These are phyloP conservation scores for Adansonia madagascariensis DNA, from an alignment of 441 rosid species.

Conservation along the genomic window DNA sequence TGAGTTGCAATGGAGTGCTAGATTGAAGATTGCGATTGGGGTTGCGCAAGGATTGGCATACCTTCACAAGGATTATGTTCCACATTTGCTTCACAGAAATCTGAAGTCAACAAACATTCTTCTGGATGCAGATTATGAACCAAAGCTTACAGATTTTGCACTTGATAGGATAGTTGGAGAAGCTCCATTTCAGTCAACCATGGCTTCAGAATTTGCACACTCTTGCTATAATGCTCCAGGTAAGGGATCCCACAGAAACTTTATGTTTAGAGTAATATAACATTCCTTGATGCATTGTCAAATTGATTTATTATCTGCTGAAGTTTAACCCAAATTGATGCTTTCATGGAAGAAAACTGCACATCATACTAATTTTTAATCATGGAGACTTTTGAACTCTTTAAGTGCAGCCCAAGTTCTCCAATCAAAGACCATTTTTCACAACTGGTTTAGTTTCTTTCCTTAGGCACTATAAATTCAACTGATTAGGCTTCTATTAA, in stretches of 20 bases:
- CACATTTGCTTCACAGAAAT: slow-evolving; percentile 65
- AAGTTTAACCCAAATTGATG: not conserved
- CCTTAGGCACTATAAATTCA: too few species aligned
- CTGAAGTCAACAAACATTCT: slow-evolving; percentile 61
- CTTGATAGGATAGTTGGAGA: slow-evolving; percentile 80
- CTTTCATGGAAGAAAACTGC: not conserved
- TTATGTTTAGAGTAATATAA: not conserved
- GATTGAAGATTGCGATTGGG: slow-evolving; percentile 62
- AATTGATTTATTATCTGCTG: not conserved
- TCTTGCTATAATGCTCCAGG: slow-evolving; percentile 88
- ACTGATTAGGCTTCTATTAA: too few species aligned
- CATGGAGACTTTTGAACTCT: not conserved
- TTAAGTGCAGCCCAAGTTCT: not conserved
- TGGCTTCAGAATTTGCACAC: slow-evolving; percentile 52
- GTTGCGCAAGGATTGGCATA: slow-evolving; percentile 65
- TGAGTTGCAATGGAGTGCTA: slow-evolving; percentile 55
- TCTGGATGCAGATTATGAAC: slow-evolving; percentile 54
- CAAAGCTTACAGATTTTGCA: slow-evolving; percentile 66
- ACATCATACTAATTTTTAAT: not conserved
- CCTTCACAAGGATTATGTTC: slow-evolving; percentile 61
- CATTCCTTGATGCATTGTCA: not conserved
- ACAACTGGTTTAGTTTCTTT: too few species aligned
- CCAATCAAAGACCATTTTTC: not conserved
- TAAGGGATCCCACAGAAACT: slow-evolving; percentile 26
- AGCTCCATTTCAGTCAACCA: slow-evolving; percentile 63